phyloP scores from a whole-genome alignment of 2,329 filamentous ascomycete genomes.

The Paramyrothecium sp. region DNA sequence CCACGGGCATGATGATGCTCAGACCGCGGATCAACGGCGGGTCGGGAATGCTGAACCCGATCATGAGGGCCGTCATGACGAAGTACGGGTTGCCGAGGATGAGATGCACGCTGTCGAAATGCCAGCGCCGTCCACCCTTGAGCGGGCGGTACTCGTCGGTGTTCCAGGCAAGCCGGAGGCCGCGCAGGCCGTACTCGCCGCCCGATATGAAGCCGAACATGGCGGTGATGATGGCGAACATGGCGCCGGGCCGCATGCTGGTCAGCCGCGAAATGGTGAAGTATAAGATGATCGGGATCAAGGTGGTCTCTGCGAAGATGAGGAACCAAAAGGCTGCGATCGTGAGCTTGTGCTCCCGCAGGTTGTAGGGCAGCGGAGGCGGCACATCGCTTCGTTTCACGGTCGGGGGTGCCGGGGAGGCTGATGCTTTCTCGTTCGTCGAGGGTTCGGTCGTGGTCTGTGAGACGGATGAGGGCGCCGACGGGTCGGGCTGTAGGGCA shows the following conservation, averaged over 20 bases:
- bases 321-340: constrained; percentile 19
- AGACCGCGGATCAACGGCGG: constrained; percentile 38
- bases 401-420: not conserved
- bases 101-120: constrained; percentile 39
- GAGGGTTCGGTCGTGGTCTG: not conserved
- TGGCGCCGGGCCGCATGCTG: constrained; percentile 15
- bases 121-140: constrained; percentile 31
- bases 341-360: constrained; percentile 19
- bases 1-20: constrained; percentile 38
- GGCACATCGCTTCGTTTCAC: not conserved
- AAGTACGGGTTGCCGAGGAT: constrained; percentile 37
- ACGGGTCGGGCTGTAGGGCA: not conserved
- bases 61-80: constrained; percentile 37
- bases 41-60: constrained; percentile 38
- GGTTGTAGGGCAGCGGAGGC: constrained; percentile 16
- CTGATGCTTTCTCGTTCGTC: not conserved
- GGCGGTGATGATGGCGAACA: constrained; percentile 45
- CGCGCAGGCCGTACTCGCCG: constrained; percentile 40
- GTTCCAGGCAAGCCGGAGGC: constrained; percentile 34
- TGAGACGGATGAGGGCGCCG: not conserved
- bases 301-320: constrained; percentile 17
- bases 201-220: constrained; percentile 46
- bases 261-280: constrained; percentile 36
- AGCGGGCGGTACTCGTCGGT: constrained; percentile 36
- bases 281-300: constrained; percentile 43